Evolutionary conservation across 257 asterid species (phyloP).

Genomic region (Prunella vulgaris): DNA sequence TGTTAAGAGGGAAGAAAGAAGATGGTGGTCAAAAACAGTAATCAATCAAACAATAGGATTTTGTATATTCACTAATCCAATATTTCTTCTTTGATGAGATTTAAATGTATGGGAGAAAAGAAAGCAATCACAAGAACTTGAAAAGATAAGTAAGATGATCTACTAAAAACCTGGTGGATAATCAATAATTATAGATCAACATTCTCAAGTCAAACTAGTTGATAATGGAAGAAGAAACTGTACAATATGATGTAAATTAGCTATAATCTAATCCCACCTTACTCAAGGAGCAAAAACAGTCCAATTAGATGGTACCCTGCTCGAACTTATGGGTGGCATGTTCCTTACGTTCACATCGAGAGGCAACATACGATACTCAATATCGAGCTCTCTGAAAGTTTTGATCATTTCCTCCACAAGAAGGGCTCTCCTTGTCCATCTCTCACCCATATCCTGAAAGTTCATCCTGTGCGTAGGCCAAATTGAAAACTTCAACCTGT

Average conservation of each 20-base stretch:
- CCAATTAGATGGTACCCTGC: constrained; percentile 79
- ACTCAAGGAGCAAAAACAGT: constrained; percentile 19
- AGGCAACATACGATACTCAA: constrained; percentile 79
- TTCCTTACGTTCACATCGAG: constrained; percentile 64
- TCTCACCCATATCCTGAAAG: constrained; percentile 86
- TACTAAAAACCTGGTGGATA: not conserved
- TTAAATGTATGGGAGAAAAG: not conserved
- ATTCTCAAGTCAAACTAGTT: not conserved
- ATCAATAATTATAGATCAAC: not conserved
- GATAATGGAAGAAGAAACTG: not conserved
- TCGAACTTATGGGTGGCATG: constrained; percentile 58
- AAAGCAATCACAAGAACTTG: not conserved
- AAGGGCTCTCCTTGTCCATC: constrained; percentile 67
- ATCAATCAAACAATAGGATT: not conserved
- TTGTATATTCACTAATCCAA: not conserved
- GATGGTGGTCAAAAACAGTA: not conserved
- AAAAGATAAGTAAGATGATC: not conserved
- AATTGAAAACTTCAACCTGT: constrained; percentile 69
- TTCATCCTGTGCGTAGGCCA: constrained; percentile 83
- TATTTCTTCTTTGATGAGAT: not conserved
- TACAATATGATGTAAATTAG: not conserved
- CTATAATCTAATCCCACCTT: not conserved
- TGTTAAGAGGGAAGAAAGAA: too few relatives aligned
- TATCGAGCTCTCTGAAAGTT: constrained; percentile 67
- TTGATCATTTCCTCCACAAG: constrained; percentile 78